These are phyloP conservation scores for Phallus indusiatus DNA, from an alignment of 768 basidiomycete genomes.

Conservation along the genomic window DNA sequence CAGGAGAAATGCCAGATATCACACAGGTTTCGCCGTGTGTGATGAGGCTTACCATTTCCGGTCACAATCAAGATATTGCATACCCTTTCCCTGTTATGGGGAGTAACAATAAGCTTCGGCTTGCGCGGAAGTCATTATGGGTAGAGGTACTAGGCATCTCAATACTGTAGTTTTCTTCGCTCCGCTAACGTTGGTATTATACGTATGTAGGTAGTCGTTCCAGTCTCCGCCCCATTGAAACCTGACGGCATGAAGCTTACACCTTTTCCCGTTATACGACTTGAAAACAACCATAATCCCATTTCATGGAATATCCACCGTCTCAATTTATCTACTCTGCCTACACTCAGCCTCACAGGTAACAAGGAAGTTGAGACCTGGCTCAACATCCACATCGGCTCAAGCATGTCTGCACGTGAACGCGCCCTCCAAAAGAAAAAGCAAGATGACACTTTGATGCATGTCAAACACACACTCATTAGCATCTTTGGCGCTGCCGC, in stretches of 20 bases:
- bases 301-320: no score
- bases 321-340: no score
- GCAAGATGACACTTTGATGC: no score
- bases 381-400: no score
- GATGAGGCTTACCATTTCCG: conserved; percentile 23
- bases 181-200: background rate
- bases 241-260: conserved; percentile 14
- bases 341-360: no score
- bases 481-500: conserved; percentile 18
- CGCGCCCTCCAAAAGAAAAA: no score
- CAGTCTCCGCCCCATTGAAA: conserved; percentile 13
- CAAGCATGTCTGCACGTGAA: no score
- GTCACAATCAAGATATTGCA: conserved; percentile 18
- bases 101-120: conserved; percentile 27
- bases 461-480: no score
- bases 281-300: conserved; percentile 1
- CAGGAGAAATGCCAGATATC: conserved; percentile 10
- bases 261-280: conserved; percentile 18
- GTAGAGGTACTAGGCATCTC: conserved; percentile 24
- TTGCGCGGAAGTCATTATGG: conserved; percentile 48
- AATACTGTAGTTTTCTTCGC: no score
- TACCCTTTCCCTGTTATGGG: conserved; percentile 39
- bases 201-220: conserved; percentile 18
- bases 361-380: no score
- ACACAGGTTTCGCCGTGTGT: conserved; percentile 24